Percentiles rank a stretch among this genome's conserved stretches.
Conservation (phyloP, 1,284 basidiomycete species). For the Ganoderma sinense region DNA sequence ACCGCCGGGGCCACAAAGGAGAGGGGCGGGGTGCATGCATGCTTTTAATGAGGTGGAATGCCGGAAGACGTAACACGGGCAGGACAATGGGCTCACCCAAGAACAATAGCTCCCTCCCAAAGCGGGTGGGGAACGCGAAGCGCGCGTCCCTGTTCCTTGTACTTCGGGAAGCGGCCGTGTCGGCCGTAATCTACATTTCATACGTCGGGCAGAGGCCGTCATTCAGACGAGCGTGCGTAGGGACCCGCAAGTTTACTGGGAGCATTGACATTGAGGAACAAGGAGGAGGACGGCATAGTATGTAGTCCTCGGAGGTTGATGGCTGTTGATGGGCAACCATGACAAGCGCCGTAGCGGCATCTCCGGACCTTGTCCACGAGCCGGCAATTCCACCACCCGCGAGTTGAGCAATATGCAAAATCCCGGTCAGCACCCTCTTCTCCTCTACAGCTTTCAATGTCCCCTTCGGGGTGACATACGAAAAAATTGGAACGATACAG, state of each 20-base stretch:
- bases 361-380: not conserved
- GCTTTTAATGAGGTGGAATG: slow-evolving; percentile 24
- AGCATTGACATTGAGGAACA: not conserved
- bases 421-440: not conserved
- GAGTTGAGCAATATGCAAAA: slow-evolving; percentile 12
- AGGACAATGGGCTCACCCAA: slow-evolving; percentile 32
- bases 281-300: not conserved
- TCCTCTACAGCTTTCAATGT: not conserved
- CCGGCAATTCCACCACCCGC: slow-evolving; percentile 14
- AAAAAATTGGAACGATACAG: slow-evolving; percentile 33
- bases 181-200: not conserved
- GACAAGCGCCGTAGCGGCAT: not conserved
- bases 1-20: slow-evolving; percentile 36
- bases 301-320: no score
- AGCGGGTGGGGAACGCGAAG: not conserved
- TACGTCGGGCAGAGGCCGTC: not conserved
- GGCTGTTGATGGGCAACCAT: not conserved
- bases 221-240: not conserved
- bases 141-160: slow-evolving; percentile 14
- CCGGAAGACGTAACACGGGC: slow-evolving; percentile 15
- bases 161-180: not conserved
- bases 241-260: not conserved
- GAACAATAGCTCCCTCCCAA: slow-evolving; percentile 27
- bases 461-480: slow-evolving; percentile 32
- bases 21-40: slow-evolving; percentile 14